Evolutionary conservation across 805 yeast genomes (phyloP), one percentile per base, ranked within the genome.

Genomic region (Candida tibetensis): DNA sequence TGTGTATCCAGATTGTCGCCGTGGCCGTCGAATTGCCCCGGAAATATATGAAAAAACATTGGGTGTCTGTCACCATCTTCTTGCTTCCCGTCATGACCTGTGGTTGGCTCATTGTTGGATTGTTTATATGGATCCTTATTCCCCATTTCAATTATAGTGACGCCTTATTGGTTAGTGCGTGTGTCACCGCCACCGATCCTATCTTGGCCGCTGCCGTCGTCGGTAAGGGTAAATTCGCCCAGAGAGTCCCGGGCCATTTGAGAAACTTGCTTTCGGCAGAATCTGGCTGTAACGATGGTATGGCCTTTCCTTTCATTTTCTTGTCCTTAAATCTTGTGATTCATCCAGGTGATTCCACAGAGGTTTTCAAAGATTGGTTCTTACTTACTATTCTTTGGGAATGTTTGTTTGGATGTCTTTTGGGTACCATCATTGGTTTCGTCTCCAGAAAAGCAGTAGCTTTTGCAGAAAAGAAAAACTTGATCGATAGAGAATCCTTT

Each of bases 171-270:
- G 79, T 89, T 1, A 76, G 90, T 22, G 96, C 95, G 1, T 88
- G 96, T 58, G 81, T 89, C 32, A 90, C 96, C 0, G 96, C 96
- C 2, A 90, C 97, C 0, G 97, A 89, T 63, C 97, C 97, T 5
- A 93, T 89, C 29, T 71, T 89, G 53, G 96, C 96, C 2, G 93
- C 95, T 13, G 95, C 96, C 2, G 95, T 89, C 27, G 96, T 89
- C 8, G 95, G 96, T 59, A 89, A 85, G 52, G 95, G 95, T 48
- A 85, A 86, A 56, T 89, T 89, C 58, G 95, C 96, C 10, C 78
- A 77, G 53, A 76, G 95, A 39, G 95, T 89, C 13, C 95, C 96
- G 1, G 95, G 95, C n/a, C 96, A 89, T 62, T 71, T 89, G 63
- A 72, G 95, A 49, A 85, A 88, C 53, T 62, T 89, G 32, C 66